A percentile compares a stretch with the other conserved stretches of the same genome.
phyloP scores from a whole-genome alignment of 2,329 filamentous ascomycete genomes.

The Arthrobotrys pseudoclavata region DNA sequence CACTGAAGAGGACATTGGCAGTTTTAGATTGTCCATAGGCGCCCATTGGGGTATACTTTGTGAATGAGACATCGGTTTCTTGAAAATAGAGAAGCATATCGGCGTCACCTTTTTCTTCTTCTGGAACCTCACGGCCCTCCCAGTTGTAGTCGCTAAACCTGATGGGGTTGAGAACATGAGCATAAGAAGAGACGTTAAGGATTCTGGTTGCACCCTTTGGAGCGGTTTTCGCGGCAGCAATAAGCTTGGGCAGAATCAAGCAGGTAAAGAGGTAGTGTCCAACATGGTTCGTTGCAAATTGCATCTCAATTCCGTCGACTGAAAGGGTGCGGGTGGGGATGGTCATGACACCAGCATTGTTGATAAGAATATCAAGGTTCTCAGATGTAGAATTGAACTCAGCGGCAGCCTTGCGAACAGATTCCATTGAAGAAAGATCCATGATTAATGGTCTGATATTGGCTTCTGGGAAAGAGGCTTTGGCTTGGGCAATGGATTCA shows the following conservation, averaged over 20 bases:
- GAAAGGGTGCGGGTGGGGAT: slow-evolving; percentile 61
- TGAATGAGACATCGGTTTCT: slow-evolving; percentile 35
- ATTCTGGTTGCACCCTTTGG: slow-evolving; percentile 63
- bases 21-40: slow-evolving; percentile 72
- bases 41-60: slow-evolving; percentile 65
- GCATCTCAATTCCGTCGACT: slow-evolving; percentile 66
- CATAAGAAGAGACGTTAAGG: slow-evolving; percentile 69
- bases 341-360: slow-evolving; percentile 67
- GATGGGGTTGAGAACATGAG: slow-evolving; percentile 67
- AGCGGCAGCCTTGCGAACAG: slow-evolving; percentile 66
- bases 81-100: slow-evolving; percentile 22
- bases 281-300: slow-evolving; percentile 67
- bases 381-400: slow-evolving; percentile 65
- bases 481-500: slow-evolving; percentile 66
- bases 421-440: slow-evolving; percentile 67
- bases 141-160: slow-evolving; percentile 69
- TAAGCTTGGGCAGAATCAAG: slow-evolving; percentile 64
- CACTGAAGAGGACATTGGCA: slow-evolving; percentile 69
- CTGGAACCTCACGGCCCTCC: slow-evolving; percentile 63
- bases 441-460: slow-evolving; percentile 65
- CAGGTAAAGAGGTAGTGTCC: slow-evolving; percentile 67
- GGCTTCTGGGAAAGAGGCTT: slow-evolving; percentile 65
- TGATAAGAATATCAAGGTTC: slow-evolving; percentile 67
- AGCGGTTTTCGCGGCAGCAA: slow-evolving; percentile 51
- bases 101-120: slow-evolving; percentile 38